Base-by-base conservation (phyloP, 2,329 filamentous ascomycete species). In the Xylariomycetidae sp. region DNA sequence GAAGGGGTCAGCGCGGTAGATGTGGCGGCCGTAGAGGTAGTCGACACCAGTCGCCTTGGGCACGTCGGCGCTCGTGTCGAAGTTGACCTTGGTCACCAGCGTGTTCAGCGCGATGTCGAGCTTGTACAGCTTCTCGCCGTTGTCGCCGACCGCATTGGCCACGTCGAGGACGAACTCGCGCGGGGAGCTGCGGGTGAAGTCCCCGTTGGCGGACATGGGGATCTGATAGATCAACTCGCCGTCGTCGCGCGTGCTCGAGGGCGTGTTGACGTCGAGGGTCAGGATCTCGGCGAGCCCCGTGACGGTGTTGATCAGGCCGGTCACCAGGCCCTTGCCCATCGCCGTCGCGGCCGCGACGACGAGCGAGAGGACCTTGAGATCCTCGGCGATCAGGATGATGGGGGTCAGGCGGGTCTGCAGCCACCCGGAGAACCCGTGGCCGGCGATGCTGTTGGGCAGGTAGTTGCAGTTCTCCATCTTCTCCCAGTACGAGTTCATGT, bases 351-450 rank as follows among this genome's bases (percentile, higher is more conserved):
- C 67, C 13, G 66, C 64, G 19, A 62, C 42, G 29, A 70, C 50
- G 35, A 72, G 42, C 20, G 63, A 68, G 16, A 69, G 41, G 19
- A 23, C 17, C n/a, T 40, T 33, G n/a, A 73, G 57, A 19, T 35
- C 33, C 16, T 35, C 18, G 11, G 16, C 12, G 16, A 35, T 25
- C 19, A 35, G 20, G 14, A 30, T 30, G 3, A 35, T 10, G 8
- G 33, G 33, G 6, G 33, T 35, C 10, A 35, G 33, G 16, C 27
- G 13, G 3, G 33, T 35, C 14, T 35, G 3, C 13, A 35, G 27
- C 69, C 69, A 75, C 3, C 71, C 72, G 23, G 66, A 46, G 39
- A 64, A 70, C 7, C 72, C 72, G 42, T 76, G 72, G 5, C 68
- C 69, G 10, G 42, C 25, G 10, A 46, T 45, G n/a, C 49, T 49